Evolutionary conservation across 2,329 filamentous ascomycete genomes (phyloP).

Genomic region (Monosporascus sp.): DNA sequence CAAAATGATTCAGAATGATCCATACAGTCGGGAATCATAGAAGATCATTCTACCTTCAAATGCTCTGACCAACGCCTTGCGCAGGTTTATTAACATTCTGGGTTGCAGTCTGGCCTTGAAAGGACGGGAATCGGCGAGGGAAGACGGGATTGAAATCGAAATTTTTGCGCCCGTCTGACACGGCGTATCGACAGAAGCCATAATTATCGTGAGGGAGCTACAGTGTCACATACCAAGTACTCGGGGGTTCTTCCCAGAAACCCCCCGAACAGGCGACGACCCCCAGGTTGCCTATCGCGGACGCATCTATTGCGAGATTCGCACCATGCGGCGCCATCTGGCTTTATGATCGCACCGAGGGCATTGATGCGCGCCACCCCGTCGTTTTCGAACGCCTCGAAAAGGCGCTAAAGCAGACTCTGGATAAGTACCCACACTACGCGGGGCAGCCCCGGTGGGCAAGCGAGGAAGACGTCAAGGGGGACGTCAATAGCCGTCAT

Average conservation of each 20-base stretch:
- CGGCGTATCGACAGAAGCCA: no score
- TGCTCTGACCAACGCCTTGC: no score
- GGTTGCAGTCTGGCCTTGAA: no score
- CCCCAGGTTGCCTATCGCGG: conserved; percentile 34
- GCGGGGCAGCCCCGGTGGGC: conserved; percentile 36
- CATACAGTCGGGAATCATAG: no score
- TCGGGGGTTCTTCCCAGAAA: conserved; percentile 16
- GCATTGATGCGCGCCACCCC: conserved; percentile 9
- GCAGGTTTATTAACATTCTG: no score
- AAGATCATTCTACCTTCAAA: no score
- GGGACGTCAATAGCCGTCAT: conserved; percentile 13
- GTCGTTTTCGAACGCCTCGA: conserved; percentile 12
- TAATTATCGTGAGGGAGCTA: conserved; percentile 1
- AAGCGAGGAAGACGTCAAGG: conserved; percentile 8
- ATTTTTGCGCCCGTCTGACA: no score
- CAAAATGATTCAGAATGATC: no score
- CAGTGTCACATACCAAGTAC: conserved; percentile 3
- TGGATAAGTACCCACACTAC: conserved; percentile 37
- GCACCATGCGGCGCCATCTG: conserved; percentile 36
- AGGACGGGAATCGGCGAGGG: no score
- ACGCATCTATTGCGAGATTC: conserved; percentile 38
- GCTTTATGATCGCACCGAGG: conserved; percentile 31
- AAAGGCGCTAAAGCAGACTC: conserved; percentile 26
- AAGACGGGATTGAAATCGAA: no score
- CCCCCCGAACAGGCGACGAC: conserved; percentile 1